These are phyloP conservation scores for Desmodesmus armatus DNA, from an alignment of 139 green algal genomes.

Conservation along the genomic window DNA sequence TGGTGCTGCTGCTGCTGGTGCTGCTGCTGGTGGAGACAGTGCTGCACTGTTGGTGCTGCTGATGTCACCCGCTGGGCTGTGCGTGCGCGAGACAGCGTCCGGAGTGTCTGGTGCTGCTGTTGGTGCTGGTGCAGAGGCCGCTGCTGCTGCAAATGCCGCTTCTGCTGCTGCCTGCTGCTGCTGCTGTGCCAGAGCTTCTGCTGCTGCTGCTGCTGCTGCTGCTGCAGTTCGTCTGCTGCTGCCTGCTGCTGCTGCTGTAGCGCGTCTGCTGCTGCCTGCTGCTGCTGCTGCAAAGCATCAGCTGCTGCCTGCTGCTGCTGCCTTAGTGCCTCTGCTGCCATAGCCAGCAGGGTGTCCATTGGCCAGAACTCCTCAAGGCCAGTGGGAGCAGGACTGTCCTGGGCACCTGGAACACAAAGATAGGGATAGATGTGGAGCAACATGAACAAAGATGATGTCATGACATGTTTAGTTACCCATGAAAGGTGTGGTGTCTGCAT, in stretches of 20 bases:
- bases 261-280: too few species aligned
- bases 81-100: too few species aligned
- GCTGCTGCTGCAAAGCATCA: too few species aligned
- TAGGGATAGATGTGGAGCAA: too few species aligned
- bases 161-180: background rate
- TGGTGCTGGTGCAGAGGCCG: too few species aligned
- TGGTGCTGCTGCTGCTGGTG: background rate
- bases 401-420: too few species aligned
- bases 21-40: background rate
- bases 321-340: slow-evolving; percentile 10
- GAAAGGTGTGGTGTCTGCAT: too few species aligned
- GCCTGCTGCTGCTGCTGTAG: background rate
- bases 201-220: too few species aligned
- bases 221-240: background rate
- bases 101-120: too few species aligned
- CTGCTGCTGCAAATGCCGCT: background rate
- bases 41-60: background rate
- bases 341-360: slow-evolving; percentile 4
- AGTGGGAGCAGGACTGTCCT: background rate
- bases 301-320: background rate
- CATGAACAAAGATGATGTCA: too few species aligned
- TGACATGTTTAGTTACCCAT: too few species aligned
- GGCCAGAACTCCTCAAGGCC: slow-evolving; percentile 7
- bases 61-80: background rate
- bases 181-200: background rate